Evolutionary conservation across 2,329 filamentous ascomycete genomes (phyloP), one percentile per base, ranked within the genome.

Genomic region (Scortechinia acanthostroma): DNA sequence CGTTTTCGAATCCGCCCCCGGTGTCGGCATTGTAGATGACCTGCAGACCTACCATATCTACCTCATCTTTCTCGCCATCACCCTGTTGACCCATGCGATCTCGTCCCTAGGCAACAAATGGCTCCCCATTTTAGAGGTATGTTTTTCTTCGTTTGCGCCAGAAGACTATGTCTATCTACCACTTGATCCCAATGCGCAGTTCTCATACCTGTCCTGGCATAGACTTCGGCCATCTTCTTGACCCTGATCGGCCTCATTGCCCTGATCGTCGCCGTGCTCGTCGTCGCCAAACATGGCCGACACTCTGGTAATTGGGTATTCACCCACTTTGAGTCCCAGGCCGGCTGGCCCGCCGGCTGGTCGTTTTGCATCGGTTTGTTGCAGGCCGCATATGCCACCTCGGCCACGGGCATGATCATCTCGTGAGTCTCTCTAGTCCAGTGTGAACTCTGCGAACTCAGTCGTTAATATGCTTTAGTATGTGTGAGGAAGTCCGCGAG

Each of bases 331-430:
- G 80, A 86, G 57, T 68, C 73, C 21, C 74, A 72, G 48, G 86
- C 83, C 3, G 84, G 84, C 47, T 90, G 85, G 83, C 66, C 71
- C 3, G 67, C 73, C 35, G 83, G 84, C 55, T 88, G 83, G 83
- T 82, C 83, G 3, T 88, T 86, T 65, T 80, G 76, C 57, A 79
- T 88, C 48, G 84, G 84, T 57, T 71, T 88, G 21, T 68, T 88
- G 17, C 83, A 87, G 54, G 83, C 80, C 43, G 84, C 79, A 49
- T 88, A 88, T 55, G 83, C 81, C 42, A 87, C 83, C 14, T 88
- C 83, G 3, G 85, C 83, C 15, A 88, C 83, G 0, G 86, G 86
- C 63, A 89, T 89, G 85, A 83, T 89, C 48, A 83, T 88, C 58
- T 85, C 80, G 79, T 83, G 65, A 71, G 78, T 70, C 43, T 25